These are phyloP conservation scores for Globisporangium radiosum DNA, from an alignment of 352 stramenopile species.

Conservation along the genomic window DNA sequence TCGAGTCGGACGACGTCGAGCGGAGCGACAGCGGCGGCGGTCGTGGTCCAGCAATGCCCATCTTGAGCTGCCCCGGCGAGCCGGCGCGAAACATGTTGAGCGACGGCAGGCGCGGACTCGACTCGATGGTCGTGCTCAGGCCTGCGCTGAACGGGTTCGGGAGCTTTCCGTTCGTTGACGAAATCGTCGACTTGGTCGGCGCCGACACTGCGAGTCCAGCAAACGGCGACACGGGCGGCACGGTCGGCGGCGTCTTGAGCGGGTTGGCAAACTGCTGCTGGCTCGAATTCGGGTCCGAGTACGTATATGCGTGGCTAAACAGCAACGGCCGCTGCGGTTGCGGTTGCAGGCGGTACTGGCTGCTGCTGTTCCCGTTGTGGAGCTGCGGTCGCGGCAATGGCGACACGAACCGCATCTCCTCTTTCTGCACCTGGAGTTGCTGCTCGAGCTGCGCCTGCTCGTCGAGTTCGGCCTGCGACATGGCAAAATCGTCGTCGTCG, in stretches of 20 bases:
- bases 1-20: conserved; percentile 48
- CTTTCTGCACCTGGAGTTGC: conserved; percentile 64
- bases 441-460: conserved; percentile 65
- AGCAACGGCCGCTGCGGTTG: conserved; percentile 17
- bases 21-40: conserved; percentile 53
- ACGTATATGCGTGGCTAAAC: conserved; percentile 53
- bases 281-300: conserved; percentile 42
- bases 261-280: conserved; percentile 22
- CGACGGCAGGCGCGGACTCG: conserved; percentile 56
- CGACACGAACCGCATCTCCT: conserved; percentile 78
- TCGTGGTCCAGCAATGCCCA: conserved; percentile 46
- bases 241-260: conserved; percentile 39
- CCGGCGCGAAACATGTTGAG: conserved; percentile 60
- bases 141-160: conserved; percentile 48
- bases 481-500: conserved; percentile 26
- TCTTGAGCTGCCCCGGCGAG: conserved; percentile 57
- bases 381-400: conserved; percentile 35
- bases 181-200: conserved; percentile 36
- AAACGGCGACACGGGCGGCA: conserved; percentile 62
- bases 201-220: conserved; percentile 65
- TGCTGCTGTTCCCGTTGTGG: conserved; percentile 15
- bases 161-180: conserved; percentile 16
- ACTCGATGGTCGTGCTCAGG: conserved; percentile 43
- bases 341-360: conserved; percentile 16
- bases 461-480: conserved; percentile 45